A percentile compares a stretch with the other conserved stretches of the same genome.
Conservation (phyloP, 2,329 filamentous ascomycete genomes). For the Fusarium sulawesiense region DNA sequence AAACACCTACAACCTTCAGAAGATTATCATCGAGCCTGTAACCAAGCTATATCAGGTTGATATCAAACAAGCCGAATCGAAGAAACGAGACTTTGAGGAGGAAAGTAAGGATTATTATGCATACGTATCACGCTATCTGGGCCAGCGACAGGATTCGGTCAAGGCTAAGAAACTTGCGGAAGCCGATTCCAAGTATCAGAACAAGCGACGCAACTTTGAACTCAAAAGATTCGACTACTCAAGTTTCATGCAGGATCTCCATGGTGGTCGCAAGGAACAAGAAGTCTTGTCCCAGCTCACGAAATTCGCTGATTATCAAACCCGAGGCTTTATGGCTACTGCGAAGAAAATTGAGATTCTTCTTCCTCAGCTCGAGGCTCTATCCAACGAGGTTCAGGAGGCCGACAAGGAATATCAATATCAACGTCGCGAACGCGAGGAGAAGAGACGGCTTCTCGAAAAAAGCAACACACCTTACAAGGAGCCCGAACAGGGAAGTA, state of each 20-base stretch:
- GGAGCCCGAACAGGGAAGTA: constrained; percentile 72
- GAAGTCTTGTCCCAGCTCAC: constrained; percentile 95
- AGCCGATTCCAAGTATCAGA: constrained; percentile 96
- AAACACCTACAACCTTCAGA: constrained; percentile 87
- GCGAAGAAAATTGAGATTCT: constrained; percentile 89
- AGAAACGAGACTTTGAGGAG: constrained; percentile 98
- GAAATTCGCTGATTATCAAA: constrained; percentile 91
- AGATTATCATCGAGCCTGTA: constrained; percentile 93
- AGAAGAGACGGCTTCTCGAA: constrained; percentile 89
- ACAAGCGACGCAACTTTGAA: constrained; percentile 93
- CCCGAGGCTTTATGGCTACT: constrained; percentile 81
- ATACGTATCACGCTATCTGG: constrained; percentile 95
- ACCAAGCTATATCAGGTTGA: constrained; percentile 92
- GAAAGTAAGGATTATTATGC: constrained; percentile 99
- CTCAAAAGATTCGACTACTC: constrained; percentile 98
- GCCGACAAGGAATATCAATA: constrained; percentile 98
- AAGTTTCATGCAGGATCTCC: constrained; percentile 98
- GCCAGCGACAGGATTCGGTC: constrained; percentile 92
- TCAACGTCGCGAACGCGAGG: constrained; percentile 92
- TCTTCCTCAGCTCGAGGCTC: constrained; percentile 88
- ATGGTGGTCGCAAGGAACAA: constrained; percentile 97
- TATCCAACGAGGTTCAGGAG: constrained; percentile 88
- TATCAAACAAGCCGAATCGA: constrained; percentile 96
- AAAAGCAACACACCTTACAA: constrained; percentile 82
- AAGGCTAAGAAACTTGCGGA: constrained; percentile 97